These are phyloP conservation scores for Closterium sp. DNA, from an alignment of 139 green algal species.

Conservation along the genomic window DNA sequence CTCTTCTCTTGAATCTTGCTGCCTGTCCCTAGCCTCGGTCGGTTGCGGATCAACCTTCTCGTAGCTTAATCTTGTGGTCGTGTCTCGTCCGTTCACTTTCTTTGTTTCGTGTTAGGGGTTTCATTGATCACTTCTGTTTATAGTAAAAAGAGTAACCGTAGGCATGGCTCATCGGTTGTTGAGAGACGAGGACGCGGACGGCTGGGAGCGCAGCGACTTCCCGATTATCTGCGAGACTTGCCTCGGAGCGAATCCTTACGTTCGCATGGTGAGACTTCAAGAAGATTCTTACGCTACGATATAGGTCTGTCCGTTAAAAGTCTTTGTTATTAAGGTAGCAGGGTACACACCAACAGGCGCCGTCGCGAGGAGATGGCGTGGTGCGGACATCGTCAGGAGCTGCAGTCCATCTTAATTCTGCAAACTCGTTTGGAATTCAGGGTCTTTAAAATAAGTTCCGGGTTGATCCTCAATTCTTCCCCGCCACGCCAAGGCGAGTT, in stretches of 20 bases:
- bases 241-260: constrained; percentile 95
- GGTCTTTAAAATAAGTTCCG: not conserved
- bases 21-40: too few relatives aligned
- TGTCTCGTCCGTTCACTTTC: not conserved
- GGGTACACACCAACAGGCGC: not conserved
- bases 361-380: too few relatives aligned
- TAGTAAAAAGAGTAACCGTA: not conserved
- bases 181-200: constrained; percentile 77
- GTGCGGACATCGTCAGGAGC: not conserved
- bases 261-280: constrained; percentile 84
- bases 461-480: too few relatives aligned
- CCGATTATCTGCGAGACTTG: constrained; percentile 97
- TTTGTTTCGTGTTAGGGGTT: not conserved
- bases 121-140: not conserved
- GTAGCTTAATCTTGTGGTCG: too few relatives aligned
- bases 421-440: not conserved
- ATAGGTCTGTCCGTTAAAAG: too few relatives aligned
- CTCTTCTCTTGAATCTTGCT: too few relatives aligned
- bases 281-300: not conserved
- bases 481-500: constrained; percentile 43
- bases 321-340: not conserved
- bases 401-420: not conserved
- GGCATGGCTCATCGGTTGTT: constrained; percentile 49
- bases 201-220: constrained; percentile 92
- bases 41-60: too few relatives aligned